Conservation (phyloP, 371 early-diverging fungal species). For the Entomophthora muscae region DNA sequence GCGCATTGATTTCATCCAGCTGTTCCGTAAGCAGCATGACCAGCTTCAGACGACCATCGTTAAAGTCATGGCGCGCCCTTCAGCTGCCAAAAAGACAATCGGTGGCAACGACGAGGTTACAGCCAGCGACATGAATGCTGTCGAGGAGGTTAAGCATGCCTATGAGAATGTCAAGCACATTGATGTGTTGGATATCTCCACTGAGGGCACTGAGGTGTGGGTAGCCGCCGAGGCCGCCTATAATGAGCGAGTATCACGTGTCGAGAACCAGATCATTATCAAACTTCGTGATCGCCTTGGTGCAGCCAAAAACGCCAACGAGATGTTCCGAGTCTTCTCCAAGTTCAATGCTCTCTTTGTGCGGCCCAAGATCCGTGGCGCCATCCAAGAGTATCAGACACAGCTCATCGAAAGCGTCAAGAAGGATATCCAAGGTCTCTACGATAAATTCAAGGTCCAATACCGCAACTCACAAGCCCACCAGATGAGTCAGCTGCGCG, state of each 20-base stretch:
- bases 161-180: conserved; percentile 85
- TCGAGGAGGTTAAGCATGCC: conserved; percentile 81
- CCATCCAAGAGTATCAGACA: conserved; percentile 96
- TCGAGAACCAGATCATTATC: conserved; percentile 94
- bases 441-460: conserved; percentile 87
- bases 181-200: conserved; percentile 86
- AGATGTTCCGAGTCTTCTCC: conserved; percentile 97
- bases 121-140: conserved; percentile 50
- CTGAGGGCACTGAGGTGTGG: conserved; percentile 91
- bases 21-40: conserved; percentile 90
- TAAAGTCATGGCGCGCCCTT: conserved; percentile 68
- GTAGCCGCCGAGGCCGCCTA: conserved; percentile 77
- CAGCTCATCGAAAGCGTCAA: conserved; percentile 94
- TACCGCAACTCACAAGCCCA: conserved; percentile 79
- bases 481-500: conserved; percentile 79
- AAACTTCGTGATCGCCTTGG: conserved; percentile 84
- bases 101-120: conserved; percentile 38
- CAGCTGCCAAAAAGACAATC: conserved; percentile 24
- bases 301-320: conserved; percentile 88
- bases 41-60: conserved; percentile 87
- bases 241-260: conserved; percentile 85
- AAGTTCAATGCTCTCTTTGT: conserved; percentile 98
- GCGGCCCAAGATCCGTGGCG: conserved; percentile 96
- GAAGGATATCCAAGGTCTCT: conserved; percentile 84
- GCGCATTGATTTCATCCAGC: conserved; percentile 68